Conservation (phyloP, 768 basidiomycete genomes). For the Filobasidium wieringae region DNA sequence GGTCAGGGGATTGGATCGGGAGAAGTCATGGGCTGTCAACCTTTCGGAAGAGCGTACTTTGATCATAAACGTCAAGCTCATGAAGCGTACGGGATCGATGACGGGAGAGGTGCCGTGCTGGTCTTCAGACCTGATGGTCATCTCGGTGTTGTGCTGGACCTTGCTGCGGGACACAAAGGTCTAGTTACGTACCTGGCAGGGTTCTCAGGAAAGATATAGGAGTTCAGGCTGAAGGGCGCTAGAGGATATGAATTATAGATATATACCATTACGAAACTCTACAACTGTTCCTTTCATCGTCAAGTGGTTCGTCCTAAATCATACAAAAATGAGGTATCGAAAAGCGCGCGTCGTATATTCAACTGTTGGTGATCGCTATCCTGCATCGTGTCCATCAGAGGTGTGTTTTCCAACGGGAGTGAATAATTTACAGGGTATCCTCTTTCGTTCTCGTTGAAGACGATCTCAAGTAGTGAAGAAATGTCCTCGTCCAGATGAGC, state of each 20-base stretch:
- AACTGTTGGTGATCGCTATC: background rate
- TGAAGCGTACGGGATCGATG: constrained; percentile 23
- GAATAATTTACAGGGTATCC: background rate
- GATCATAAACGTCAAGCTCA: background rate
- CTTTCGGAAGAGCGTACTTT: background rate
- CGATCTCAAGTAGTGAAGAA: background rate
- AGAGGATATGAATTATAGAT: too few relatives aligned
- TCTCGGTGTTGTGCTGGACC: too few relatives aligned
- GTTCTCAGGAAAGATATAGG: too few relatives aligned
- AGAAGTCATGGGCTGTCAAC: background rate
- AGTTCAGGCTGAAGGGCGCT: too few relatives aligned
- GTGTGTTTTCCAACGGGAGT: background rate
- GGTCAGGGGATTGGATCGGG: background rate
- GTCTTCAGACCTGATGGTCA: constrained; percentile 34
- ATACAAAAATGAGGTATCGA: background rate
- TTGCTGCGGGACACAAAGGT: too few relatives aligned
- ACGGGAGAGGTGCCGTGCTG: constrained; percentile 25
- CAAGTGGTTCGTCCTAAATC: too few relatives aligned
- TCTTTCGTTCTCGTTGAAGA: background rate
- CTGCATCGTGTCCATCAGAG: background rate
- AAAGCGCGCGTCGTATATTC: background rate
- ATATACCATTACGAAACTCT: too few relatives aligned
- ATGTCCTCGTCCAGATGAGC: background rate
- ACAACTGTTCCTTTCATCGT: too few relatives aligned
- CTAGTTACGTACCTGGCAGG: too few relatives aligned